Evolutionary conservation across 2,329 filamentous ascomycete genomes (phyloP).

Genomic region (Nigrospora osmanthi): DNA sequence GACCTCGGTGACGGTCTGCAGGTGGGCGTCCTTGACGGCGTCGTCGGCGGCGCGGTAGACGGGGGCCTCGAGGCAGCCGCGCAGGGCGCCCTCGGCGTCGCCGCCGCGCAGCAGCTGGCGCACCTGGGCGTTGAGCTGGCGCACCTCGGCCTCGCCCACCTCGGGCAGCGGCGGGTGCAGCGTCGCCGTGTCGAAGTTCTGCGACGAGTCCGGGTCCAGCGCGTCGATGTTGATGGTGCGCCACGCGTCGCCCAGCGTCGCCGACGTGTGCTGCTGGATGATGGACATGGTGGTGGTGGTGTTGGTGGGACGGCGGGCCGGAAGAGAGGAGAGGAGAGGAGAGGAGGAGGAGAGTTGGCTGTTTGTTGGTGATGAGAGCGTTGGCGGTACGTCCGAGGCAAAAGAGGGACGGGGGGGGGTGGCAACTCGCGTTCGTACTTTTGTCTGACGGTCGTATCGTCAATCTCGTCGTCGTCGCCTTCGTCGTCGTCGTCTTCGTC

Average conservation of each 20-base stretch:
- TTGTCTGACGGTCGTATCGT: no score
- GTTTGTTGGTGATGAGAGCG: no score
- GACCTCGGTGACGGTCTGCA: constrained; percentile 85
- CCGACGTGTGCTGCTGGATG: constrained; percentile 56
- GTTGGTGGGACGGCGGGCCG: background rate
- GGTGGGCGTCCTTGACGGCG: constrained; percentile 67
- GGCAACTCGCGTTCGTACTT: no score
- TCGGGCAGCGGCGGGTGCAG: constrained; percentile 72
- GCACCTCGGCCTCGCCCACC: constrained; percentile 69
- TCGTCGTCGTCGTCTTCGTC: no score
- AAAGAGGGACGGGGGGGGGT: no score
- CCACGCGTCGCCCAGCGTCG: constrained; percentile 57
- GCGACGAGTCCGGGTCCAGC: constrained; percentile 78
- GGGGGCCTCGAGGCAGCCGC: constrained; percentile 75
- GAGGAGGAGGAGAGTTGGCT: no score
- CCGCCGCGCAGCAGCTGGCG: constrained; percentile 81
- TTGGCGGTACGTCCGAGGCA: no score
- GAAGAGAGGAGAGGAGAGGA: no score
- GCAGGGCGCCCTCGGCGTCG: constrained; percentile 79
- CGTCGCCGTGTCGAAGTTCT: constrained; percentile 85
- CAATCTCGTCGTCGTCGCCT: no score
- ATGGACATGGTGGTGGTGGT: constrained; percentile 50
- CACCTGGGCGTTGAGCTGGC: constrained; percentile 71
- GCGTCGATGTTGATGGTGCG: constrained; percentile 94
- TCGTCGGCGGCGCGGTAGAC: constrained; percentile 62